Conservation (phyloP, 306 rosid species). For the Acacia crassicarpa region DNA sequence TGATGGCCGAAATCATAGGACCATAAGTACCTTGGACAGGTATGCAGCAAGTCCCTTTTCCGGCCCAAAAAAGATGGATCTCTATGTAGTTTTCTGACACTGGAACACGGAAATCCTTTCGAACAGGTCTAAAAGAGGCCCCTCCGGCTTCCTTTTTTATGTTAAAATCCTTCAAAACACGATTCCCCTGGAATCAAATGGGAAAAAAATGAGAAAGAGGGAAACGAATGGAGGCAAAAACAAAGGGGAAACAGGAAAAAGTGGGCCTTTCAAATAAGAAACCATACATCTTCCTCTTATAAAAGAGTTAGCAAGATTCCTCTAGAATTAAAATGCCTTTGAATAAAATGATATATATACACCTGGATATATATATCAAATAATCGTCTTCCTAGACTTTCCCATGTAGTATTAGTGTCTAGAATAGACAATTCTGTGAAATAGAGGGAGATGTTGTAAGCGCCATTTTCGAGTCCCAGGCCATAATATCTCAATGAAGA, state of each 20-base stretch:
- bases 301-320: not conserved
- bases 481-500: slow-evolving; percentile 85
- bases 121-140: slow-evolving; percentile 41
- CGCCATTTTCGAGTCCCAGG: slow-evolving; percentile 67
- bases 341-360: not conserved
- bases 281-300: not conserved
- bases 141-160: slow-evolving; percentile 56
- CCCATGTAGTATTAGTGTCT: slow-evolving; percentile 44
- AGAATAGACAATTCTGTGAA: slow-evolving; percentile 58
- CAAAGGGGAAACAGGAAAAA: not conserved
- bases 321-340: not conserved
- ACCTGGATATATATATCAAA: slow-evolving; percentile 87
- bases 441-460: slow-evolving; percentile 66
- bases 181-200: slow-evolving; percentile 43
- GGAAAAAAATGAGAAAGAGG: not conserved
- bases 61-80: slow-evolving; percentile 91
- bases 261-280: not conserved
- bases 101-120: slow-evolving; percentile 33
- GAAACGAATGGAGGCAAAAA: not conserved
- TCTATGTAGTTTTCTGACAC: slow-evolving; percentile 69
- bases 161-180: slow-evolving; percentile 43
- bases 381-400: slow-evolving; percentile 67
- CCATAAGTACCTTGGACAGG: slow-evolving; percentile 48
- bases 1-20: slow-evolving; percentile 56
- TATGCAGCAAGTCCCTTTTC: slow-evolving; percentile 67